phyloP scores from a whole-genome alignment of 441 rosid species.

The Gossypium lobatum region DNA sequence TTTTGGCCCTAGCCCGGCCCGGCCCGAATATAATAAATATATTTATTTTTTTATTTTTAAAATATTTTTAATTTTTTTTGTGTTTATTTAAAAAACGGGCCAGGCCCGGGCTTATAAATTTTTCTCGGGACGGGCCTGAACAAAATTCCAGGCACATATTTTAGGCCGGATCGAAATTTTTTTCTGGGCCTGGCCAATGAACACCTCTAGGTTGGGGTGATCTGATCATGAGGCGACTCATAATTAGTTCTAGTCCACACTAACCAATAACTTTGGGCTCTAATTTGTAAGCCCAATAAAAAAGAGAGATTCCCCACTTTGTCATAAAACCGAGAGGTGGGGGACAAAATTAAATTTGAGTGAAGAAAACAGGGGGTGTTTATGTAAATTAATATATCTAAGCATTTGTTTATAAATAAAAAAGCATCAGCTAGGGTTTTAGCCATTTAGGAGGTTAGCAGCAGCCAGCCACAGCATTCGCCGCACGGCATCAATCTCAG shows the following conservation, averaged over 20 bases:
- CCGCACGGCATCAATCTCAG: slow-evolving; percentile 10
- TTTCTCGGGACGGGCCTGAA: too few species aligned
- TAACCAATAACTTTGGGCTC: not conserved
- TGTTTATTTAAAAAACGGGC: too few species aligned
- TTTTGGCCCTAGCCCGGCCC: too few species aligned
- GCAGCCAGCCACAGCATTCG: slow-evolving; percentile 20
- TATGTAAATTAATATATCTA: not conserved
- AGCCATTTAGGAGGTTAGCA: not conserved
- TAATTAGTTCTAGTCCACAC: not conserved
- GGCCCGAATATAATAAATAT: too few species aligned
- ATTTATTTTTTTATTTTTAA: too few species aligned
- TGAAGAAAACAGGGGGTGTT: not conserved
- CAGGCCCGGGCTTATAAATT: too few species aligned
- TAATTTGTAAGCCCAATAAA: not conserved
- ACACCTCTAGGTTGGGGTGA: too few species aligned
- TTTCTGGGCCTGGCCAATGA: too few species aligned
- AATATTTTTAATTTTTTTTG: too few species aligned
- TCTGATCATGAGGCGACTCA: not conserved
- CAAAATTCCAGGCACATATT: too few species aligned
- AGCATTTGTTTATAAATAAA: slow-evolving; percentile 14
- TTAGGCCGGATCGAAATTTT: too few species aligned
- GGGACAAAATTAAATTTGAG: not conserved
- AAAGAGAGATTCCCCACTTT: not conserved
- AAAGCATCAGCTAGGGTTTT: slow-evolving; percentile 21
- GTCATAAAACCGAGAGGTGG: not conserved